Base-by-base conservation (phyloP, 2,329 filamentous ascomycete species). In the Epichloe elymi region DNA sequence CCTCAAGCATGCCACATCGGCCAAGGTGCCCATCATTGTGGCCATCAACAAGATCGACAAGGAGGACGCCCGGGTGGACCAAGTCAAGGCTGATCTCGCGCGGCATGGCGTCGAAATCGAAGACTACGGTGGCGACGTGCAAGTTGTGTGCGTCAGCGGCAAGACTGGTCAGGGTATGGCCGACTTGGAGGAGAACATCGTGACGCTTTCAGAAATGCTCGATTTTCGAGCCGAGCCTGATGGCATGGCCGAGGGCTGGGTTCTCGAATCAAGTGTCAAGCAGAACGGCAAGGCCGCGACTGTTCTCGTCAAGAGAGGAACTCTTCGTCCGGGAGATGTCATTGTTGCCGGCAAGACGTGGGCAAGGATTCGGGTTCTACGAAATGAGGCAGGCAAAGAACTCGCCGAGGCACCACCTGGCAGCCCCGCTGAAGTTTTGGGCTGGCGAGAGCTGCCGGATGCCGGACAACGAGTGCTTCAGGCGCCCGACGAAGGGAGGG, bases 21-120 rank as follows among this genome's bases (percentile, higher is more conserved):
- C 93, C 48, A 85, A 86, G 54, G 93, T 97, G 1, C 91, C 93
- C 5, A 91, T 98, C 47, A 95, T 98, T 53, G 93, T 98, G 48
- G 94, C 94, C 15, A 91, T 97, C 69, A 98, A 93, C 73, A 98
- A 98, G 69, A 80, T 95, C 48, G 93, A 98, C 70, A 95, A 93
- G 68, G 81, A 85, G 53, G 85, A 87, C 53, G 83, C 86, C 5
- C 80, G 88, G 48, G 70, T 89, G 11, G 85, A 96, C 41, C 79
- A 81, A 46, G 90, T 97, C 55, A 97, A 97, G 70, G 75, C 83
- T 51, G 93, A 97, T 65, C 80, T 98, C 23, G 81, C 86, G 8
- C 75, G 82, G 2, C 77, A 95, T 61, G 88, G 86, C 7, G 82
- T 98, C 33, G 86, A 95, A 59, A 85, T 98, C 50, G 93, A 98